Base-by-base conservation (phyloP, 179 eudicot species). In the Beta corolliflora region DNA sequence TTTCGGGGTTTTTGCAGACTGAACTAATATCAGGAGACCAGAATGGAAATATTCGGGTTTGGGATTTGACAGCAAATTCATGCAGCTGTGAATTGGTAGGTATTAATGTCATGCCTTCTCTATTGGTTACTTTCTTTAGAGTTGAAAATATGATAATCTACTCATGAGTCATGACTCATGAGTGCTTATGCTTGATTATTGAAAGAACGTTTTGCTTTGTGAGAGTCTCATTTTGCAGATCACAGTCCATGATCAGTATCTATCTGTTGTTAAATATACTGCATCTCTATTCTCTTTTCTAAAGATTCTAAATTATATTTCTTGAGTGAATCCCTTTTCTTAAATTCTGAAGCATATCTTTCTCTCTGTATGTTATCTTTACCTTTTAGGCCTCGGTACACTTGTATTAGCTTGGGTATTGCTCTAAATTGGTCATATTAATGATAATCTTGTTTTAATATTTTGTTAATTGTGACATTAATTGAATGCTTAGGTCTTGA, bases 71-170 rank as follows among this genome's bases (percentile, higher is more conserved):
- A 73, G 99, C 99, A 80, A 96, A 94, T 88, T 94, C 98, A 29
- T 94, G 99, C 84, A 96, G 99, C 89, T 96, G 99, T 88, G 99
- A 96, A 86, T 85, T 96, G 97, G 99, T 96, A 91, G 23, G 89
- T 80, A 58, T 36, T 68, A 6, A 52, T 7, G 15, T 83, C 53
- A n/a, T 31, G 19, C 68, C 66, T 65, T 4, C 41, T 56, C 45
- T 29, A 52, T 61, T n/a, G 9, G 2, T 70, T 66, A 31, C 18
- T 60, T 64, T 36, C 5, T 77, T 12, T 5, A n/a, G 23, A 46
- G 59, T 52, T 54, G 12, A 10, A 55, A 58, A 44, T 9, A 13
- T 9, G 11, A 23, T 45, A 8, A 9, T 31, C 5, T 67, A 13
- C 16, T 48, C 41, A 36, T 31, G 36, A 31, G 36, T 31, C 36